Conservation (phyloP, 495 filamentous ascomycete genomes). For the Neurospora pannonica region DNA sequence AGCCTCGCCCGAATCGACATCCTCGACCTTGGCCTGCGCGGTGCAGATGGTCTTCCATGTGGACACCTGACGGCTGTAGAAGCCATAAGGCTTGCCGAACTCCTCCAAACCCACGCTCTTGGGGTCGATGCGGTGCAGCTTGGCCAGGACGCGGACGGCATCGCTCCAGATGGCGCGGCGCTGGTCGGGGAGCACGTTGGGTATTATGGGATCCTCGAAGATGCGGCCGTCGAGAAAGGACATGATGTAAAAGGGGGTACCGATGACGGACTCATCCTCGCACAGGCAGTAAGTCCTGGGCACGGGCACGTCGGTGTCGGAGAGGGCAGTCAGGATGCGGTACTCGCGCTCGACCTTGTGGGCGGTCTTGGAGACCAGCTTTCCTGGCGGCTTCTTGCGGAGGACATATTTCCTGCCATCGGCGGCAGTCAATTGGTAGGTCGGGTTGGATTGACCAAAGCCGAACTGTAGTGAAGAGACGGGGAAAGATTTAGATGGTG, state of each 20-base stretch:
- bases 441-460: slow-evolving; percentile 95
- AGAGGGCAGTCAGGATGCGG: slow-evolving; percentile 76
- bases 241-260: slow-evolving; percentile 96
- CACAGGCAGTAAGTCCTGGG: slow-evolving; percentile 81
- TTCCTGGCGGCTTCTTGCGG: slow-evolving; percentile 92
- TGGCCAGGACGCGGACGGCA: slow-evolving; percentile 74
- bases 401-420: slow-evolving; percentile 66
- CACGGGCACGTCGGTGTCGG: slow-evolving; percentile 71
- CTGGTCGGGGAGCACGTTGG: slow-evolving; percentile 57
- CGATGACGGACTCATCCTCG: slow-evolving; percentile 67
- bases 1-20: slow-evolving; percentile 62
- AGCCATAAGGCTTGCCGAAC: slow-evolving; percentile 68
- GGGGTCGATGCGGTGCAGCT: slow-evolving; percentile 68
- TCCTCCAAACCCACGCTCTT: slow-evolving; percentile 52
- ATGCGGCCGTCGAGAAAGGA: slow-evolving; percentile 85
- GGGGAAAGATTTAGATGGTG: background rate
- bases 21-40: slow-evolving; percentile 63
- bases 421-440: slow-evolving; percentile 72
- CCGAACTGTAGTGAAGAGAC: slow-evolving; percentile 57
- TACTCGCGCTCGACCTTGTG: slow-evolving; percentile 96
- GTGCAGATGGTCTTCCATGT: slow-evolving; percentile 71
- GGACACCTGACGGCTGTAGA: slow-evolving; percentile 78
- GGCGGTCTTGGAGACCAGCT: slow-evolving; percentile 82
- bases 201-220: slow-evolving; percentile 79
- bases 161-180: slow-evolving; percentile 76